Evolutionary conservation across 2,329 filamentous ascomycete species (phyloP).

Genomic region (Pseudocercospora macadamiae): DNA sequence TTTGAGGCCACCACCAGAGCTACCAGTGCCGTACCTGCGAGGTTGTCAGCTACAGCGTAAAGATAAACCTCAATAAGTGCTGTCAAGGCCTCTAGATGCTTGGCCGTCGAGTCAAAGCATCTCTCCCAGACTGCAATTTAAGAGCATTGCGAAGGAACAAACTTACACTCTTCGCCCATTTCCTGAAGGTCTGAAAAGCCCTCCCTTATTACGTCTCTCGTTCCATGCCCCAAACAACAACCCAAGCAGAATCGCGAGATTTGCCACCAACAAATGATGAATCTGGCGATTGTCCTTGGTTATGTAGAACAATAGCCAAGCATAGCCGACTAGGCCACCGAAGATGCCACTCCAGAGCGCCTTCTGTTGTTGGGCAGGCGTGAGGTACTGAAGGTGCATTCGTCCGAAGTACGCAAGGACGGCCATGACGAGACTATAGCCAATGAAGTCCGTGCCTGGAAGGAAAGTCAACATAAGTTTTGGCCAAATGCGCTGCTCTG

Average conservation of each 20-base stretch:
- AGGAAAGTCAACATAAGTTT: no score
- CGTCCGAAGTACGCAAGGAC: conserved; percentile 24
- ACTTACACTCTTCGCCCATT: conserved; percentile 17
- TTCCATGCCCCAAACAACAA: conserved; percentile 18
- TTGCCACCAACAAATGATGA: conserved; percentile 25
- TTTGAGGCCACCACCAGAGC: conserved; percentile 1
- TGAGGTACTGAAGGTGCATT: conserved; percentile 20
- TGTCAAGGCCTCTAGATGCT: no score
- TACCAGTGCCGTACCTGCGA: conserved; percentile 4
- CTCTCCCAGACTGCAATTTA: no score
- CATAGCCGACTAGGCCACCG: conserved; percentile 22
- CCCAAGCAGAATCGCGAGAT: conserved; percentile 19
- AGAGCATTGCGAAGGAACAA: no score
- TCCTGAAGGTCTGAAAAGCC: not conserved
- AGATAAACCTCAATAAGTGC: no score
- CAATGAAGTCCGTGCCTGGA: conserved; percentile 27
- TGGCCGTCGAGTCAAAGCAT: no score
- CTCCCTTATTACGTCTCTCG: conserved; percentile 11
- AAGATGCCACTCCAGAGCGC: conserved; percentile 14
- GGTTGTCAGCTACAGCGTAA: not conserved
- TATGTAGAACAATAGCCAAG: conserved; percentile 25
- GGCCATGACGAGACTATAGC: conserved; percentile 19
- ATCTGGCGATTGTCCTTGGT: conserved; percentile 15
- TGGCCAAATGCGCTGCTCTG: no score
- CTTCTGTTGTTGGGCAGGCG: conserved; percentile 7